Base-by-base conservation (phyloP, 768 basidiomycete species). In the Termitomyces sp. region DNA sequence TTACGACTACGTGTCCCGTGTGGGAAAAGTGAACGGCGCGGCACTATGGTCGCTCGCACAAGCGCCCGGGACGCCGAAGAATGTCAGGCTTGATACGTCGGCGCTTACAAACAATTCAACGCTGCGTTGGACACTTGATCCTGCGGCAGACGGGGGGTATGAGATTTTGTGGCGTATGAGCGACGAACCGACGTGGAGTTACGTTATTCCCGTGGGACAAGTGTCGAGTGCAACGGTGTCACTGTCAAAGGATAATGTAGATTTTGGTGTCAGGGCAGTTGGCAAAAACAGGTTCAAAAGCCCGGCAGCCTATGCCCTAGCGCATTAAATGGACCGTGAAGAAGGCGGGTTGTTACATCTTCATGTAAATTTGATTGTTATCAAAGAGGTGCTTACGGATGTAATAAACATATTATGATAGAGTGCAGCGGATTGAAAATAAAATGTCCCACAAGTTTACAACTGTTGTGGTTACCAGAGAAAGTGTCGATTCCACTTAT, bases 31-130 rank as follows among this genome's bases (percentile, higher is more conserved):
- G 45, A 81, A 81, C 55, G 77, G 74, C 1, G 80, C 77, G 1
- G 75, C 74, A 5, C 45, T 82, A 19, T 83, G 80, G 80, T 78
- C 79, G 17, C 69, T 83, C 22, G 81, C 80, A 5, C 74, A 80
- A 53, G 79, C 79, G 0, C 80, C 81, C 2, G 78, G 78, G 24
- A 81, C 78, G 11, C 79, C 80, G 6, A 76, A 74, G 66, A 74
- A 74, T 53, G 75, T 78, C 3, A 66, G 67, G 41, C 65, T 81
- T 41, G 77, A 78, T 61, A 75, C 78, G 30, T 67, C 67, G n/a
- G 67, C 72, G 32, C 64, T 81, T 56, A 78, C 77, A 38, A 82
- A 82, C 67, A 82, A 81, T 57, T 81, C 80, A 32, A 81, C 79
- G 30, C 65, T 82, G 28, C 64, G 53, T 12, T 82, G 80, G 80